Conservation (phyloP, 2,329 filamentous ascomycete genomes). For the Fusarium xylarioides region DNA sequence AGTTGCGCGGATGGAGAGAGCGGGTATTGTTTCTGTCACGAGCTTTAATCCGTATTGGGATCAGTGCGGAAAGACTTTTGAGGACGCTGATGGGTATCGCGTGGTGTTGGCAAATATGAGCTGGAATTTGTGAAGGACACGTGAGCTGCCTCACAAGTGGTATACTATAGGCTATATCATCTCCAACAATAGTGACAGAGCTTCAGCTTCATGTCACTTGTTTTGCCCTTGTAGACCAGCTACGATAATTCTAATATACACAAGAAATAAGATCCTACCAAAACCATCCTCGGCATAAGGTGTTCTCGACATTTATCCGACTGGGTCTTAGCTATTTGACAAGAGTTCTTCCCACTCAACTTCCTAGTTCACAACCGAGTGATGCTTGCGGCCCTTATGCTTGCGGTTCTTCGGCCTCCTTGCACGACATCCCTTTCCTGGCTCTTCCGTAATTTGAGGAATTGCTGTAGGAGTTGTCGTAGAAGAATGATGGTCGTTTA, state of each 20-base stretch:
- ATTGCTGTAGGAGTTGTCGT: too few species aligned
- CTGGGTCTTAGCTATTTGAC: rapidly evolving
- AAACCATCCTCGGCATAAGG: neutral
- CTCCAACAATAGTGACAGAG: rapidly evolving
- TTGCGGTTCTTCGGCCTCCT: neutral
- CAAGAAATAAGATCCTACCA: neutral
- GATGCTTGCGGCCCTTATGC: neutral
- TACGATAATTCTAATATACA: neutral
- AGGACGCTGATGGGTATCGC: neutral
- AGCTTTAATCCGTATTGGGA: neutral
- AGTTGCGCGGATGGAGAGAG: neutral
- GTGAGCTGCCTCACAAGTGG: rapidly evolving
- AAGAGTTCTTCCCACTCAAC: neutral
- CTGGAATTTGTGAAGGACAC: neutral
- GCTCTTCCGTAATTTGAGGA: neutral
- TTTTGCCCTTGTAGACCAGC: neutral
- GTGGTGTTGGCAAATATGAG: neutral
- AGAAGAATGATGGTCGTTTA: neutral
- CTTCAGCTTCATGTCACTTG: neutral
- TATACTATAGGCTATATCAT: rapidly evolving
- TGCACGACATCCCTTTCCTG: neutral
- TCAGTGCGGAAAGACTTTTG: neutral
- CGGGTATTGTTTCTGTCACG: neutral
- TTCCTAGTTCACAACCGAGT: neutral
- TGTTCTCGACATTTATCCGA: neutral